Evolutionary conservation across 2,329 filamentous ascomycete genomes (phyloP), one percentile per base, ranked within the genome.

Genomic region (Epichloe amarillans): DNA sequence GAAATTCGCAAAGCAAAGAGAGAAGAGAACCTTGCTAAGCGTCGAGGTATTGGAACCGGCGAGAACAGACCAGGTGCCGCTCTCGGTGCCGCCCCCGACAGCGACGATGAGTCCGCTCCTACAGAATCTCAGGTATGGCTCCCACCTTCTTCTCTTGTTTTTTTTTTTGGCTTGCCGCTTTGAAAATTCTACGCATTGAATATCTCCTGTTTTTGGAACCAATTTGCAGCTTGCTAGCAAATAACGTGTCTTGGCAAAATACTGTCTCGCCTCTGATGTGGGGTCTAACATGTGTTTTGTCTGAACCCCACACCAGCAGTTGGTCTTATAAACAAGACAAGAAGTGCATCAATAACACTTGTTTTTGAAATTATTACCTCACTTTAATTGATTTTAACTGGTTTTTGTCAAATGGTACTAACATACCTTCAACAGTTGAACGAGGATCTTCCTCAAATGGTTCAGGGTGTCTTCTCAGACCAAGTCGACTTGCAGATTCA

Each of bases 1-100:
- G 93, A 98, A 76, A 98, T 98, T 66, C 85, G 93, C 69, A 95
- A 95, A 76, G 88, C 90, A 58, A 97, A 97, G 82, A 84, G 93
- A 67, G 93, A 98, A 74, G 93, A 98, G 76, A 97, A 96, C 74
- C 75, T 98, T 67, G 93, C 93, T 70, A 98, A 98, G 82, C 82
- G 93, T 72, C 84, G 93, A 77, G 93, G 93, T 66, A 95, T 97
- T 63, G 83, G 85, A 60, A 84, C 83, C 58, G 83, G 86, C 61
- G 86, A 88, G 69, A 80, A 82, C 70, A 81, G 85, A 52, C 86
- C 84, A 52, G 87, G 88, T 65, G 87, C 87, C 60, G 84, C 86
- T 58, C 77, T 95, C 56, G 88, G 88, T 62, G 88, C 89, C 60
- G 88, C 88, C 55, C 86, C 88, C 58, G 93, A 98, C 71, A 97